Base-by-base conservation (phyloP, 2,329 filamentous ascomycete genomes). In the Xylariomycetidae sp. region DNA sequence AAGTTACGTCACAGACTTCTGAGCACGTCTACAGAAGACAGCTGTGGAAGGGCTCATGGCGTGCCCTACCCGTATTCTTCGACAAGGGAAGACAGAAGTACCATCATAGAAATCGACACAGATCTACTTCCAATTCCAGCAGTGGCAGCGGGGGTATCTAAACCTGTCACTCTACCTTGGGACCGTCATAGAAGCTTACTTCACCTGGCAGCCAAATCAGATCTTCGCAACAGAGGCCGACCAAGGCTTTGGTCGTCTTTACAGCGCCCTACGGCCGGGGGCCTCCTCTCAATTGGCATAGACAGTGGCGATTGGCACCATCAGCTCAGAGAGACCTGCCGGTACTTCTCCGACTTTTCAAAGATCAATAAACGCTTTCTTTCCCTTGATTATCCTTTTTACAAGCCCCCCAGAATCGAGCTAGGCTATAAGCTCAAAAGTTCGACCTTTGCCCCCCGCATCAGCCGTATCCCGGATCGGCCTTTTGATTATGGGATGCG, bases 291-390 rank as follows among this genome's bases (percentile, higher is more conserved):
- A 29, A 30, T 61, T 22, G 56, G 62, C 16, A 53, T 54, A 4
- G 67, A 71, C 41, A 66, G 56, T 23, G 67, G 66, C 4, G 59
- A 65, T 31, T 67, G 64, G 63, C 42, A 37, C 8, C 31, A 51
- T 5, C 33, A 39, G 16, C 48, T 45, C 0, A 45, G 53, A 4
- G 41, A 57, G 26, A 52, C 58, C 18, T 58, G 53, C 39, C 49
- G 54, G 14, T 53, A 56, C 34, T 56, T 62, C 16, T 45, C 50
- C 16, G 50, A 54, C 29, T 57, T 62, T 31, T 53, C 57, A 2
- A 53, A 41, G 27, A 36, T 59, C 15, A 55, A 51, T 16, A 48
- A 48, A 12, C 49, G 45, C 11, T 46, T 58, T 18, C 30, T 51
- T 26, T 43, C 51, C 31, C 36, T 56, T 4, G 50, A 53, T 13